Conservation (phyloP, 1,139 yeast genomes). For the Taphrina communis region DNA sequence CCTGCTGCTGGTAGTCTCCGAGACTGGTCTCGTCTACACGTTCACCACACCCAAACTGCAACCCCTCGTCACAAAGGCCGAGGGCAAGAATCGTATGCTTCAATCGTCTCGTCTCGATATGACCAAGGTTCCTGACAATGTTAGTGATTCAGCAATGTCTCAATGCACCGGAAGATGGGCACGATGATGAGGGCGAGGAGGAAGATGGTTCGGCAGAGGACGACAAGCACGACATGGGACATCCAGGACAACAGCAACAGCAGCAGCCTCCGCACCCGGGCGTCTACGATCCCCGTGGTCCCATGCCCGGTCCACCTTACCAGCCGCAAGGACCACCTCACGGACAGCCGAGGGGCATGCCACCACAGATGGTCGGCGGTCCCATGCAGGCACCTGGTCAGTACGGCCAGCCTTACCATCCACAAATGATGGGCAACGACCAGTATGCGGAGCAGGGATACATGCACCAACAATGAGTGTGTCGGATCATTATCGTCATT, state of each 20-base stretch:
- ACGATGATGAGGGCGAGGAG: constrained; percentile 45
- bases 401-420: constrained; percentile 37
- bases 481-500: too few relatives aligned
- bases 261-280: constrained; percentile 15
- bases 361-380: constrained; percentile 35
- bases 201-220: constrained; percentile 45
- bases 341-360: constrained; percentile 30
- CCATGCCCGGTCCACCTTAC: constrained; percentile 36
- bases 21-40: constrained; percentile 97
- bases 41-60: constrained; percentile 97
- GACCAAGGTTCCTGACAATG: not conserved
- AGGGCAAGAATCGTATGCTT: constrained; percentile 73
- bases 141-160: constrained; percentile 89
- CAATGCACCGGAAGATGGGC: constrained; percentile 75
- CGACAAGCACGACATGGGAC: constrained; percentile 43
- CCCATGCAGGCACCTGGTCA: constrained; percentile 28
- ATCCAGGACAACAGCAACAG: constrained; percentile 34
- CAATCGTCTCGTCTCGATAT: not conserved
- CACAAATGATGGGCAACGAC: constrained; percentile 33
- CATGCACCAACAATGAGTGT: constrained; percentile 24
- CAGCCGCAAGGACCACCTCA: constrained; percentile 27
- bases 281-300: constrained; percentile 36
- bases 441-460: constrained; percentile 19
- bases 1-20: constrained; percentile 87
- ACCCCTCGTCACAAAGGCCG: constrained; percentile 94